Conservation (phyloP, 441 rosid species). For the Arabidopsis lyrata region DNA sequence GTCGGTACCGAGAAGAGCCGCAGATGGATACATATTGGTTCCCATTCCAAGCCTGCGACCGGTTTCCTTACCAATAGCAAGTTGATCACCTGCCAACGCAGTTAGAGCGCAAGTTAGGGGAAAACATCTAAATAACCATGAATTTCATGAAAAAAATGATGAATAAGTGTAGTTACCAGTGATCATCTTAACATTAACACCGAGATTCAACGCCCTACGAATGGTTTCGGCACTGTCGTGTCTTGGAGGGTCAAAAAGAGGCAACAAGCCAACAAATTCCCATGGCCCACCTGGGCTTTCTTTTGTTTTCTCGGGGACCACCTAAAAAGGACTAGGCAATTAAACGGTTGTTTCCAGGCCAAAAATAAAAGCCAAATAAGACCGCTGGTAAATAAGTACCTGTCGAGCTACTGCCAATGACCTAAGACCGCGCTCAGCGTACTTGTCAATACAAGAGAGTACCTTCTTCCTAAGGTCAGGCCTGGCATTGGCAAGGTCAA, state of each 20-base stretch:
- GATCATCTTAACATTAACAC: conserved; percentile 98
- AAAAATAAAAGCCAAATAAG: background rate
- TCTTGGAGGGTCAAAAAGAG: conserved; percentile 86
- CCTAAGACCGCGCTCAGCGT: conserved; percentile 91
- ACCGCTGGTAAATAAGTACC: conserved; percentile 43
- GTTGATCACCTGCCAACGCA: conserved; percentile 46
- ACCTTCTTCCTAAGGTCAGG: conserved; percentile 77
- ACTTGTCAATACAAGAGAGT: conserved; percentile 65
- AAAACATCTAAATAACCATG: conserved; percentile 19
- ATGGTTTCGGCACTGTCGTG: conserved; percentile 98
- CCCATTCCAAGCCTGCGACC: conserved; percentile 99
- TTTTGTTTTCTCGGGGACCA: conserved; percentile 70
- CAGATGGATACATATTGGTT: conserved; percentile 98
- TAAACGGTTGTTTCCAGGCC: background rate
- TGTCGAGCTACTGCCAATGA: conserved; percentile 77
- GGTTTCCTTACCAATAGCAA: conserved; percentile 89
- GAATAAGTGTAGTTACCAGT: conserved; percentile 60
- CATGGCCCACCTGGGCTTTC: conserved; percentile 64
- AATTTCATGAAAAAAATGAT: background rate
- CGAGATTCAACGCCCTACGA: conserved; percentile 89
- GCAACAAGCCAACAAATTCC: conserved; percentile 64
- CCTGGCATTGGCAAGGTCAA: conserved; percentile 67
- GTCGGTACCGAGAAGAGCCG: conserved; percentile 80
- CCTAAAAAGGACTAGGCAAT: conserved; percentile 44
- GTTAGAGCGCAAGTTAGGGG: conserved; percentile 24